A percentile compares a stretch with the other conserved stretches of the same genome.
These are phyloP conservation scores for Glomus cerebriforme DNA, from an alignment of 192 early-diverging fungal genomes.

Conservation along the genomic window DNA sequence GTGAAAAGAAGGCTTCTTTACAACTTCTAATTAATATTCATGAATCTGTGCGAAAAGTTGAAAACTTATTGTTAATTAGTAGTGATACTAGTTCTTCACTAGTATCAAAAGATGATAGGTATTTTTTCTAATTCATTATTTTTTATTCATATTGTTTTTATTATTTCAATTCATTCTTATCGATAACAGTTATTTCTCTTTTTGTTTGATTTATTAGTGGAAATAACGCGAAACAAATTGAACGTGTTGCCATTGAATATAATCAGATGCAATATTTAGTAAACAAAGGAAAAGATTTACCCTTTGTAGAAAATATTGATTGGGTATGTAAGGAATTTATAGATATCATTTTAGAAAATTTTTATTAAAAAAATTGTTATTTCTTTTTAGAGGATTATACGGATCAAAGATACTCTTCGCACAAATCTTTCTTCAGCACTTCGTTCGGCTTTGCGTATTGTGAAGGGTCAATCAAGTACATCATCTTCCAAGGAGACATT, in stretches of 20 bases:
- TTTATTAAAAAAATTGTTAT: background rate
- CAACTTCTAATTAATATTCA: conserved; percentile 75
- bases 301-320: conserved; percentile 73
- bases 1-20: conserved; percentile 71
- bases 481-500: conserved; percentile 49
- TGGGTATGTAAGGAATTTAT: conserved; percentile 55
- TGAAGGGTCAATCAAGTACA: conserved; percentile 35
- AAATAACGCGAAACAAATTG: conserved; percentile 70
- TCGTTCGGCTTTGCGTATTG: conserved; percentile 45
- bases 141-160: background rate
- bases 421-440: conserved; percentile 61
- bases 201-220: conserved; percentile 30
- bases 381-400: conserved; percentile 55
- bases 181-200: background rate
- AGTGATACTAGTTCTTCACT: conserved; percentile 27
- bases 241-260: conserved; percentile 82
- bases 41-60: conserved; percentile 77
- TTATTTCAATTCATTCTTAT: background rate
- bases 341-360: background rate
- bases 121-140: conserved; percentile 23
- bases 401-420: conserved; percentile 74
- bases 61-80: conserved; percentile 66
- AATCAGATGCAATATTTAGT: conserved; percentile 83
- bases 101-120: conserved; percentile 33
- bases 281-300: conserved; percentile 55